Evolutionary conservation across 75 land plant genomes (phyloP).

Genomic region (Selaginella tamariscina): DNA sequence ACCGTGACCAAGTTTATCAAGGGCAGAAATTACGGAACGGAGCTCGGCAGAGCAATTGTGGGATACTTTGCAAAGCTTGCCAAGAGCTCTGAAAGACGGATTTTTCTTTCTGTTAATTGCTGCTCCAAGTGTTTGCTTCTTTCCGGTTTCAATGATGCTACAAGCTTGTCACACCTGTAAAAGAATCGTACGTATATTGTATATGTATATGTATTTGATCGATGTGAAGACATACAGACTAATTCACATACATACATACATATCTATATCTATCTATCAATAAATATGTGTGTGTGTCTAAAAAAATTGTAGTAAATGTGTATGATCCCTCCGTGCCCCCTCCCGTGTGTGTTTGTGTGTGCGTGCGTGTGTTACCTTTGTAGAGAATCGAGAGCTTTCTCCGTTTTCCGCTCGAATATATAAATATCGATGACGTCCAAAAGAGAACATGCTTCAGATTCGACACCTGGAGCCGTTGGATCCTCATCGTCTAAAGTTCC

Average conservation of each 20-base stretch:
- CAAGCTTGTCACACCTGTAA: too few relatives aligned
- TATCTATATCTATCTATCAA: too few relatives aligned
- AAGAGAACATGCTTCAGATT: conserved; percentile 31
- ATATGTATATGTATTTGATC: too few relatives aligned
- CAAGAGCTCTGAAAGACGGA: conserved; percentile 65
- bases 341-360: too few relatives aligned
- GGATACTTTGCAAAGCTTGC: conserved; percentile 64
- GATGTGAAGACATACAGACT: too few relatives aligned
- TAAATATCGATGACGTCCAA: conserved; percentile 73
- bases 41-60: conserved; percentile 73
- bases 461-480: background rate
- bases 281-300: too few relatives aligned
- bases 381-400: conserved; percentile 56
- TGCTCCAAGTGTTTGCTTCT: background rate
- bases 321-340: too few relatives aligned
- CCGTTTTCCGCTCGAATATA: conserved; percentile 76
- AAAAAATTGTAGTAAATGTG: too few relatives aligned
- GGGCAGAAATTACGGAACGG: conserved; percentile 58
- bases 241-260: too few relatives aligned
- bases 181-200: too few relatives aligned
- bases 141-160: conserved; percentile 22
- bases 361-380: too few relatives aligned
- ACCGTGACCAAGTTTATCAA: conserved; percentile 86
- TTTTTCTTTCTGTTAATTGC: conserved; percentile 41
- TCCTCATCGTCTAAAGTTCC: background rate